Evolutionary conservation across 192 early-diverging fungal genomes (phyloP), one percentile per base, ranked within the genome.

Genomic region (Umbelopsis isabellina): DNA sequence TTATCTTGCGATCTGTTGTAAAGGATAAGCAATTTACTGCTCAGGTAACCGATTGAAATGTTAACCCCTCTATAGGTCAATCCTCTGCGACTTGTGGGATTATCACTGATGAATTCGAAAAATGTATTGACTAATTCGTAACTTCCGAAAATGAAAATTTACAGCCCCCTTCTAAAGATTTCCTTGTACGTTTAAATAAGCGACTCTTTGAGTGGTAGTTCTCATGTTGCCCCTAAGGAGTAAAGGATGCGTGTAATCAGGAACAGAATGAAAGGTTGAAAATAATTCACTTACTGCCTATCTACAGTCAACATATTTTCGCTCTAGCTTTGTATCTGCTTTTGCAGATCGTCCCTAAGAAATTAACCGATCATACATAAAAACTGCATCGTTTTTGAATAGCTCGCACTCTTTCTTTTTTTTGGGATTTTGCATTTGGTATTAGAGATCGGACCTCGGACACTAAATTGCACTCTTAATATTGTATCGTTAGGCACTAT

Each of bases 161-260:
- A 61, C 27, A 61, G 30, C 55, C 55, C 52, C 55, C 55, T 61
- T 61, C 55, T 35, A 52, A 25, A 61, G 55, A 61, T 61, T 61
- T 33, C 55, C 55, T 61, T 61, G 55, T 61, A 61, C 55, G 55
- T 61, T 27, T 61, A 61, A 61, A 61, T 61, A 61, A 61, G 30
- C 37, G 33, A 61, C 55, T 61, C 55, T 61, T 61, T 61, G 55
- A 61, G 55, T 61, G 23, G 55, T 30, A 30, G 30, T 61, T 61
- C 55, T 61, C 55, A 61, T 61, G 55, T 61, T 61, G 33, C 55
- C 55, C 55, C 55, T 61, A 61, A 25, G 55, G 55, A 61, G 55
- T 61, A 61, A 58, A 30, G 55, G 55, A 61, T 61, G 55, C 11
- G 55, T 61, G 27, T 35, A 61, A 61, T 61, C 55, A 61, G 55